phyloP scores from a whole-genome alignment of 108 stramenopile genomes.

The Cyclotella kingstonii region DNA sequence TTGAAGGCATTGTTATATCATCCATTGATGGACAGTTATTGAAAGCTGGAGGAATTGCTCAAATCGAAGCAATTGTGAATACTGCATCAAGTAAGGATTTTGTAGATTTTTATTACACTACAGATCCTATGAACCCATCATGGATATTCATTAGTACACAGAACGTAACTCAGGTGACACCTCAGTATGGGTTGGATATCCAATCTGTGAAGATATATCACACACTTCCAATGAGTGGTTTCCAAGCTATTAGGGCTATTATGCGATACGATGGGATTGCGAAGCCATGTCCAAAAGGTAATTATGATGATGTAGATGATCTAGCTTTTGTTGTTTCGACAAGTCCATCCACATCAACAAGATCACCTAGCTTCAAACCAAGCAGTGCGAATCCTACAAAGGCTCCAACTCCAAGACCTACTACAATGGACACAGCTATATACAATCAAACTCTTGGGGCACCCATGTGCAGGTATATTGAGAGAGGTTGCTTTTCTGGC shows the following conservation, averaged over 20 bases:
- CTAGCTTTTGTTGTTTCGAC: slow-evolving; percentile 8
- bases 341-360: too few species aligned
- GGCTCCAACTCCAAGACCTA: too few species aligned
- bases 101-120: not conserved
- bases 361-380: too few species aligned
- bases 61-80: not conserved
- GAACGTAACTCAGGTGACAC: too few species aligned
- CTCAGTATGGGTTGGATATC: not conserved
- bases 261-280: not conserved
- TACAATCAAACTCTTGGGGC: not conserved
- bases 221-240: not conserved
- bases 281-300: slow-evolving; percentile 4
- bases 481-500: not conserved
- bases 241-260: not conserved
- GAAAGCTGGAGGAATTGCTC: not conserved
- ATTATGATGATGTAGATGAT: slow-evolving; percentile 16
- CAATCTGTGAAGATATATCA: not conserved
- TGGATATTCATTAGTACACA: not conserved
- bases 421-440: too few species aligned
- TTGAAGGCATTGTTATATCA: not conserved
- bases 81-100: not conserved
- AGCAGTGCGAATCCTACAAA: too few species aligned
- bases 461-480: not conserved
- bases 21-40: not conserved
- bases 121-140: not conserved